phyloP scores from a whole-genome alignment of 768 basidiomycete genomes.

The Agaricus subrufescens region DNA sequence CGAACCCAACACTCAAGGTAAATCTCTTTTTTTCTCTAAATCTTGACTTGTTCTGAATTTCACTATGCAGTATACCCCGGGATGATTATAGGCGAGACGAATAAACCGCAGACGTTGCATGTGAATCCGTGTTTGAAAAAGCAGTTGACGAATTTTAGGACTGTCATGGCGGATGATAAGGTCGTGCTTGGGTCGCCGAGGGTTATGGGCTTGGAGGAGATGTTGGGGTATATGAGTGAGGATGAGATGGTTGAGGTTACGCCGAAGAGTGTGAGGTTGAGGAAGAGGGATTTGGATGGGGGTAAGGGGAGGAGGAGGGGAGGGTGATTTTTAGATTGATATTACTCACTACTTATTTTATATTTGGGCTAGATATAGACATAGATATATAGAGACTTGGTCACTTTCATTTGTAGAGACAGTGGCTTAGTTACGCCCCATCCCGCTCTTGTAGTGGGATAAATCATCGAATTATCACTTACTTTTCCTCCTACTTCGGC shows the following conservation, averaged over 20 bases:
- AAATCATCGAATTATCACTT: too few relatives aligned
- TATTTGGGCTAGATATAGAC: too few relatives aligned
- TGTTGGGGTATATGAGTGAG: slow-evolving; percentile 43
- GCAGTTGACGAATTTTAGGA: slow-evolving; percentile 45
- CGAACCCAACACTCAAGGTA: slow-evolving; percentile 36
- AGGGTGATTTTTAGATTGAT: too few relatives aligned
- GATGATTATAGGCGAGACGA: slow-evolving; percentile 49
- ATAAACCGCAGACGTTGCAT: slow-evolving; percentile 40
- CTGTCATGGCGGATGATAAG: slow-evolving; percentile 45
- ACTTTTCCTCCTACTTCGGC: too few relatives aligned
- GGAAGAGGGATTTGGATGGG: slow-evolving; percentile 29
- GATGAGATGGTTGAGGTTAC: slow-evolving; percentile 47
- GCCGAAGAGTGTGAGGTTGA: slow-evolving; percentile 33
- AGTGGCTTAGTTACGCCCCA: too few relatives aligned
- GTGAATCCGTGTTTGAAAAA: slow-evolving; percentile 45
- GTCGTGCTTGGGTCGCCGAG: slow-evolving; percentile 40
- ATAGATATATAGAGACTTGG: too few relatives aligned
- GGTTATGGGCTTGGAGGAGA: slow-evolving; percentile 42
- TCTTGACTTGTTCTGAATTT: not conserved
- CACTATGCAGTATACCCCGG: slow-evolving; percentile 37
- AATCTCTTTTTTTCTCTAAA: slow-evolving; percentile 3
- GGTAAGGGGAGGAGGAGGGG: too few relatives aligned
- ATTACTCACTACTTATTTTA: too few relatives aligned
- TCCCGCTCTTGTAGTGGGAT: too few relatives aligned
- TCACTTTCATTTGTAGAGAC: too few relatives aligned